phyloP scores from a whole-genome alignment of 768 basidiomycete species.

The Terana coerulea region DNA sequence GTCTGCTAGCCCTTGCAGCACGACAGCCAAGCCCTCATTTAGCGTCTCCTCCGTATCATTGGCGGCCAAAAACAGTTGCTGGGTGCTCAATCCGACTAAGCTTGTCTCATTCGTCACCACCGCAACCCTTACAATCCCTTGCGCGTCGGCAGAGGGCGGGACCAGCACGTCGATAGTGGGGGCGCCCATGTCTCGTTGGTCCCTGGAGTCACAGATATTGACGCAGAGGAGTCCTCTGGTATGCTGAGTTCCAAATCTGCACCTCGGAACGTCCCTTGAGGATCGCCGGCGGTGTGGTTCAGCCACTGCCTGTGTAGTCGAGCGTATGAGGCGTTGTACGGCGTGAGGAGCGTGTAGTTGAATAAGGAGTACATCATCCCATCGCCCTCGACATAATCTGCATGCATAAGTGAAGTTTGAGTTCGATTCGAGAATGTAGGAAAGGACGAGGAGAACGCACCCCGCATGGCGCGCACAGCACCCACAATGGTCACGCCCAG shows the following conservation, averaged over 20 bases:
- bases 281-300: constrained; percentile 33
- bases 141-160: constrained; percentile 12
- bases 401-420: background rate
- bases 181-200: constrained; percentile 30
- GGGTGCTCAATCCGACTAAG: constrained; percentile 30
- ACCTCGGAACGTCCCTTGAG: constrained; percentile 23
- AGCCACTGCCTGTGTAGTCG: constrained; percentile 39
- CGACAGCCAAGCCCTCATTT: constrained; percentile 23
- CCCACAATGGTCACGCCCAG: constrained; percentile 41
- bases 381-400: constrained; percentile 33
- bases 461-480: constrained; percentile 38
- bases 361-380: constrained; percentile 41
- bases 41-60: constrained; percentile 23
- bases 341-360: constrained; percentile 38
- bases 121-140: constrained; percentile 24
- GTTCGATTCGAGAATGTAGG: background rate
- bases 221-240: constrained; percentile 23
- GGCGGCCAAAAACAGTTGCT: constrained; percentile 32
- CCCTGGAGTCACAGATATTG: constrained; percentile 31
- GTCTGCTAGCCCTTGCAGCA: constrained; percentile 27
- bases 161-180: constrained; percentile 34
- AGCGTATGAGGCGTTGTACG: constrained; percentile 31
- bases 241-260: constrained; percentile 30
- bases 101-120: constrained; percentile 39
- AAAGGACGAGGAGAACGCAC: constrained; percentile 17